Percentiles rank a stretch among this genome's conserved stretches.
These are phyloP conservation scores for Paralagenidium karlingii DNA, from an alignment of 352 stramenopile species.

Conservation along the genomic window DNA sequence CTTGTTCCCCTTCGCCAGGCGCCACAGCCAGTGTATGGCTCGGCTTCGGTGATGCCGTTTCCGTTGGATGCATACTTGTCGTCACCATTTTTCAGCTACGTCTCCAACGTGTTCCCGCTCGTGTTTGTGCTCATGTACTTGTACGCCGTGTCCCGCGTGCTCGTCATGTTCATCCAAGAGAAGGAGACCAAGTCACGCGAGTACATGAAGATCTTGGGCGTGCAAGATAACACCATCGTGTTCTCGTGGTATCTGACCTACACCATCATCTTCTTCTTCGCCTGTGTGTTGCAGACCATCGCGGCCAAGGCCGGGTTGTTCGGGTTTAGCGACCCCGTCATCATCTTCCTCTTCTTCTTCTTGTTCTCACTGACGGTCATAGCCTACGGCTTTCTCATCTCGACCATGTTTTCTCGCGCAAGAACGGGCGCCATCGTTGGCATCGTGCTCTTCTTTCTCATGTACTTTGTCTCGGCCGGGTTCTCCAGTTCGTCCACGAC, in stretches of 20 bases:
- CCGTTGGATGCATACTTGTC: conserved; percentile 36
- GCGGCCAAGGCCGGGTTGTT: conserved; percentile 34
- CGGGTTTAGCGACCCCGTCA: conserved; percentile 20
- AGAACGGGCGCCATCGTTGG: conserved; percentile 61
- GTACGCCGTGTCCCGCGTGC: conserved; percentile 77
- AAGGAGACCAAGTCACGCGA: conserved; percentile 88
- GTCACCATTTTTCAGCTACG: conserved; percentile 59
- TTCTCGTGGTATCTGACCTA: conserved; percentile 80
- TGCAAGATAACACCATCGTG: conserved; percentile 56
- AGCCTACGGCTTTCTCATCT: conserved; percentile 56
- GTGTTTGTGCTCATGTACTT: conserved; percentile 89
- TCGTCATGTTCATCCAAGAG: conserved; percentile 85
- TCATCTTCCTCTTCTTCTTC: conserved; percentile 67
- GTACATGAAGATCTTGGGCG: conserved; percentile 90
- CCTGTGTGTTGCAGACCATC: conserved; percentile 46
- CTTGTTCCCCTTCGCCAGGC: conserved; percentile 34
- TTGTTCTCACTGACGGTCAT: conserved; percentile 45
- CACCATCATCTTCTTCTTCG: conserved; percentile 54
- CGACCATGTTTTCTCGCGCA: conserved; percentile 70
- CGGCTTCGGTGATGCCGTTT: conserved; percentile 28
- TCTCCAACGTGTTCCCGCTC: conserved; percentile 66
- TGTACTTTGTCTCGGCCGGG: conserved; percentile 64
- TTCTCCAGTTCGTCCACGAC: conserved; percentile 21
- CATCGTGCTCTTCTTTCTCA: conserved; percentile 80
- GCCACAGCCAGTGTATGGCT: conserved; percentile 35